Percentiles rank a stretch among this genome's conserved stretches.
Conservation (phyloP, 148 eudicot species). For the Nyssa sinensis region DNA sequence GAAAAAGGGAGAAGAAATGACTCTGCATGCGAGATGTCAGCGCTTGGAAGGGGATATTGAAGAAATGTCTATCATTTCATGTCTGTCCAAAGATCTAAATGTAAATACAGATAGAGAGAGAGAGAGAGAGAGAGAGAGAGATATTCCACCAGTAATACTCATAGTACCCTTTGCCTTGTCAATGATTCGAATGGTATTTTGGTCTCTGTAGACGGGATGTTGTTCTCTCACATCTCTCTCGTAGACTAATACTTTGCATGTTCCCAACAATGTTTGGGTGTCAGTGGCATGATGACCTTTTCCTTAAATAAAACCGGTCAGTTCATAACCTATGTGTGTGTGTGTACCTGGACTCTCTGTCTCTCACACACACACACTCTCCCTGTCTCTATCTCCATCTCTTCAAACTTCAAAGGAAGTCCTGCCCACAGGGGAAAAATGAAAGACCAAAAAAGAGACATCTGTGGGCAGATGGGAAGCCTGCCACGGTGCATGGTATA, state of each 20-base stretch:
- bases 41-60: background rate
- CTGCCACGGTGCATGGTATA: slow-evolving; percentile 11
- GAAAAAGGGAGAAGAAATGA: background rate
- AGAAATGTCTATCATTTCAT: background rate
- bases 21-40: background rate
- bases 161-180: background rate
- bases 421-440: background rate
- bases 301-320: slow-evolving; percentile 12
- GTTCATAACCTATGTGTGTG: background rate
- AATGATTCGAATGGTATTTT: slow-evolving; percentile 1
- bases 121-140: too few relatives aligned
- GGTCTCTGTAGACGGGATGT: background rate
- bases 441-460: background rate
- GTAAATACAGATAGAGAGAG: background rate
- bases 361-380: background rate
- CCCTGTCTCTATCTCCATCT: too few relatives aligned
- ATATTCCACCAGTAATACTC: background rate
- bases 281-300: slow-evolving; percentile 60
- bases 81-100: background rate
- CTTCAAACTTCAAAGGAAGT: too few relatives aligned
- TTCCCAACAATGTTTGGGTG: slow-evolving; percentile 59
- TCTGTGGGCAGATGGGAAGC: background rate
- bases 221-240: background rate
- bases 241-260: slow-evolving; percentile 28
- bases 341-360: background rate